Percentiles rank a stretch among this genome's conserved stretches.
phyloP scores from a whole-genome alignment of 768 basidiomycete genomes.

The Boletus tomentosulus region DNA sequence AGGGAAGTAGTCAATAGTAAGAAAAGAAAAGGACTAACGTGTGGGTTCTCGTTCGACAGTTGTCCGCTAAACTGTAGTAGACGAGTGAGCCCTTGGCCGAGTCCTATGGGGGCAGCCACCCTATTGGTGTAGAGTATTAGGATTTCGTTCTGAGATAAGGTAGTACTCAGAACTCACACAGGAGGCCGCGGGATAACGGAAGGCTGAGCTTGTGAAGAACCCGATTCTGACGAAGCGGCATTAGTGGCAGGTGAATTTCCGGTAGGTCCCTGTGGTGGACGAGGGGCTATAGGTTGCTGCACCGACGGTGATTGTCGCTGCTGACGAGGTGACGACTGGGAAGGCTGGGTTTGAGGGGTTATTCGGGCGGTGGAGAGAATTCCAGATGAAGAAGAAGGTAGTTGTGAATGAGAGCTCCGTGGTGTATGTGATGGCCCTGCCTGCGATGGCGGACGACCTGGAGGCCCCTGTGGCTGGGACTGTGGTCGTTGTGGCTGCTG shows the following conservation, averaged over 20 bases:
- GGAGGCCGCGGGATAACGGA: slow-evolving; percentile 25
- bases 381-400: slow-evolving; percentile 28
- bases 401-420: slow-evolving; percentile 34
- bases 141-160: slow-evolving; percentile 3
- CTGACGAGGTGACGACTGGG: slow-evolving; percentile 32
- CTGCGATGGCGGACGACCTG: slow-evolving; percentile 50
- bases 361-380: slow-evolving; percentile 29
- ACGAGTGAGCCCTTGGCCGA: slow-evolving; percentile 61
- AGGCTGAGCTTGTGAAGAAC: slow-evolving; percentile 32
- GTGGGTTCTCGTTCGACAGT: slow-evolving; percentile 54
- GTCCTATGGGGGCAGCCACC: slow-evolving; percentile 37
- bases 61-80: slow-evolving; percentile 68
- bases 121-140: slow-evolving; percentile 23
- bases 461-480: slow-evolving; percentile 52
- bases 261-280: slow-evolving; percentile 30
- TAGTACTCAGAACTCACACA: slow-evolving; percentile 25
- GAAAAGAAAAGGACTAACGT: slow-evolving; percentile 22
- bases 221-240: slow-evolving; percentile 24
- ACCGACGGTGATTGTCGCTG: slow-evolving; percentile 32
- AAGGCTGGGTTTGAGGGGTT: slow-evolving; percentile 32
- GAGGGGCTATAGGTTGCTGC: slow-evolving; percentile 36
- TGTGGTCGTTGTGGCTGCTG: slow-evolving; percentile 50
- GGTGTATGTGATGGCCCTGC: slow-evolving; percentile 47
- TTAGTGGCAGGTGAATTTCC: slow-evolving; percentile 23
- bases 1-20: not conserved